Conservation (phyloP, 345 rosid genomes). For the Linum tenue region DNA sequence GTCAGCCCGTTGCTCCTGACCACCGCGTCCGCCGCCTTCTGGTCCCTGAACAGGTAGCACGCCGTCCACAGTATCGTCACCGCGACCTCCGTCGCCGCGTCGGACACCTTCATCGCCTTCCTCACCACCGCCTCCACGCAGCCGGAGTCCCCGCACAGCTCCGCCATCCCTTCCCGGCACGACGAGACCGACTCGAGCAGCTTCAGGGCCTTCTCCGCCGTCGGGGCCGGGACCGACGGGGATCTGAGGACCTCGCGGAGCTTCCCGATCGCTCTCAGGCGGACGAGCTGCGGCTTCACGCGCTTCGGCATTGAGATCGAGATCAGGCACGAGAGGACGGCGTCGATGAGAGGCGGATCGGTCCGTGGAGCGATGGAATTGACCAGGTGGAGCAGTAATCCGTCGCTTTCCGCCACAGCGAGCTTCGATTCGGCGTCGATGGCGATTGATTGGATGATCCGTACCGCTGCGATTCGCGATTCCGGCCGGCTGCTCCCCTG, state of each 20-base stretch:
- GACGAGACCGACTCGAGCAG: constrained; percentile 50
- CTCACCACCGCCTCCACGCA: constrained; percentile 59
- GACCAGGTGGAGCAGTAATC: constrained; percentile 34
- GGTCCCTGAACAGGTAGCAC: constrained; percentile 58
- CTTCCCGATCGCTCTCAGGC: constrained; percentile 26
- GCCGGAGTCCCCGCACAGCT: constrained; percentile 32
- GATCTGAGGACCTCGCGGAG: constrained; percentile 38
- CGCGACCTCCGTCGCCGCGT: constrained; percentile 68
- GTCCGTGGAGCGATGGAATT: constrained; percentile 30
- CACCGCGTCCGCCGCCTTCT: constrained; percentile 55
- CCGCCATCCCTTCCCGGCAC: constrained; percentile 55
- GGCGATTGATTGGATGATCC: constrained; percentile 52
- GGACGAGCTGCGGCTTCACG: constrained; percentile 35
- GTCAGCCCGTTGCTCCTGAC: constrained; percentile 55
- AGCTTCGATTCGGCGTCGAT: constrained; percentile 42
- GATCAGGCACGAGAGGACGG: constrained; percentile 46
- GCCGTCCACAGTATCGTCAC: constrained; percentile 72
- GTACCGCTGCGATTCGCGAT: constrained; percentile 42
- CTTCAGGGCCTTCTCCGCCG: constrained; percentile 60
- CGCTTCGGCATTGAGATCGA: constrained; percentile 46
- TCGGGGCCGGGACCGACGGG: constrained; percentile 22
- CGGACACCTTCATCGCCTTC: constrained; percentile 63
- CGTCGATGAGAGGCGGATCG: constrained; percentile 43
- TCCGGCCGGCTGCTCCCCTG: constrained; percentile 30
- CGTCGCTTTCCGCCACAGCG: constrained; percentile 46